Percentiles rank a stretch among this genome's conserved stretches.
Conservation (phyloP, 2,329 filamentous ascomycete species). For the Neofusicoccum parvum region DNA sequence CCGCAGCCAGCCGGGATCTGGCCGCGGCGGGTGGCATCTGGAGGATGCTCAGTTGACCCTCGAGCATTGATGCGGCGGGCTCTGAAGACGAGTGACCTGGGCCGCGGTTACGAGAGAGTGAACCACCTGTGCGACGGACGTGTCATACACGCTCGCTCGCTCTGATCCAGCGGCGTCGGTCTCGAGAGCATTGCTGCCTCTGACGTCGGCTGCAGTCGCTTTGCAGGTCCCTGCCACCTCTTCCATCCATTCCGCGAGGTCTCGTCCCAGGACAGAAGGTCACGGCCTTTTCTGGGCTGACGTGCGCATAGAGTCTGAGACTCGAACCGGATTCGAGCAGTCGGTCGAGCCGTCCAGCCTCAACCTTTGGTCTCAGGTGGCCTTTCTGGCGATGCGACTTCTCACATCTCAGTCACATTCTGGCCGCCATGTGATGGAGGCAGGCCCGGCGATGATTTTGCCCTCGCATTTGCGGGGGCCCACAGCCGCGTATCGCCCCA, state of each 20-base stretch:
- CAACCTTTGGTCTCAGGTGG: background rate
- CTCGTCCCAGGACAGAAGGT: background rate
- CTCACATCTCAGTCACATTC: conserved; percentile 17
- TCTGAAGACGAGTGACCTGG: conserved; percentile 15
- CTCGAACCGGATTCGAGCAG: background rate
- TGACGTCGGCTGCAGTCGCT: conserved; percentile 13
- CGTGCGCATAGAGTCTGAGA: conserved; percentile 14
- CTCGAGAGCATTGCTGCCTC: background rate
- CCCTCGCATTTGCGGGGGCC: conserved; percentile 16
- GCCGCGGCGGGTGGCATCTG: background rate
- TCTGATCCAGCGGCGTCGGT: background rate
- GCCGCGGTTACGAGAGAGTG: conserved; percentile 6
- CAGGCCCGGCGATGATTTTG: background rate
- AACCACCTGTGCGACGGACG: conserved; percentile 17
- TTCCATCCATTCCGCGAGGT: conserved; percentile 14
- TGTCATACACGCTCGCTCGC: conserved; percentile 14
- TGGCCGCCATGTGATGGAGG: conserved; percentile 11
- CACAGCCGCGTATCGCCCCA: conserved; percentile 14
- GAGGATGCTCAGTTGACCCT: conserved; percentile 1
- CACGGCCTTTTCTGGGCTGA: conserved; percentile 8
- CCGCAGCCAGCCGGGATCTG: conserved; percentile 11
- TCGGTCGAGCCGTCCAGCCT: background rate
- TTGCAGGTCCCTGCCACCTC: conserved; percentile 3
- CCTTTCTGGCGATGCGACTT: background rate
- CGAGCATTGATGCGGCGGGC: conserved; percentile 12